Evolutionary conservation across 2,329 filamentous ascomycete genomes (phyloP), one percentile per base, ranked within the genome.

Genomic region (Fusarium hainanense): DNA sequence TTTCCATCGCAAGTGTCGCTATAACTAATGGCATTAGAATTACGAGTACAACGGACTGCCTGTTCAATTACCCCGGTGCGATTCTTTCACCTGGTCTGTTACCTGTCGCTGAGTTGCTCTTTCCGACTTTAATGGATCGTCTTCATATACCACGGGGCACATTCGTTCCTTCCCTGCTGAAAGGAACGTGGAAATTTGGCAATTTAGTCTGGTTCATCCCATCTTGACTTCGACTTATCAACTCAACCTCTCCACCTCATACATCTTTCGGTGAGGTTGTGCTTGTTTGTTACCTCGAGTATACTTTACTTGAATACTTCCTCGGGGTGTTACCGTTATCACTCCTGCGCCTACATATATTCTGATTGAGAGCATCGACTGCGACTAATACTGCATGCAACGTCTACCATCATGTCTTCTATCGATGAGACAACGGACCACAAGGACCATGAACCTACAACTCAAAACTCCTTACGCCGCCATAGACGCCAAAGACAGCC

Each of bases 271-370:
- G 49, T 23, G 23, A 37, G 21, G 23, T 30, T 10, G 13, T 37
- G 8, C 20, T 8, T 41, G 23, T 27, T n/a, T 14, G 7, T 27
- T 21, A 23, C 21, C 20, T 16, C 27, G 16, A 34, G 14, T 52
- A 49, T 40, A 14, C 40, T 20, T 13, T 21, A 59, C 20, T 27
- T 21, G 20, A 11, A 13, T 18, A 40, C 32, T 98, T 50, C 96
- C 96, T 1, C 76, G 85, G 73, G 94, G 94, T 27, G 90, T 99
- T 48, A 94, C 88, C 77, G 96, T 94, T 20, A 95, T 90, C 80
- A 92, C 92, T 64, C 94, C 96, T 40, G 92, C 97, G 80, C 94
- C 95, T 43, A 99, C 96, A 34, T 89, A 94, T 64, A 93, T 99
- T 72, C 82, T 99, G 74, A 83, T 98, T 41, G 94, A 99, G 83